A percentile compares a stretch with the other conserved stretches of the same genome.
phyloP scores from a whole-genome alignment of 441 rosid species.

The Euphorbia celastroides region DNA sequence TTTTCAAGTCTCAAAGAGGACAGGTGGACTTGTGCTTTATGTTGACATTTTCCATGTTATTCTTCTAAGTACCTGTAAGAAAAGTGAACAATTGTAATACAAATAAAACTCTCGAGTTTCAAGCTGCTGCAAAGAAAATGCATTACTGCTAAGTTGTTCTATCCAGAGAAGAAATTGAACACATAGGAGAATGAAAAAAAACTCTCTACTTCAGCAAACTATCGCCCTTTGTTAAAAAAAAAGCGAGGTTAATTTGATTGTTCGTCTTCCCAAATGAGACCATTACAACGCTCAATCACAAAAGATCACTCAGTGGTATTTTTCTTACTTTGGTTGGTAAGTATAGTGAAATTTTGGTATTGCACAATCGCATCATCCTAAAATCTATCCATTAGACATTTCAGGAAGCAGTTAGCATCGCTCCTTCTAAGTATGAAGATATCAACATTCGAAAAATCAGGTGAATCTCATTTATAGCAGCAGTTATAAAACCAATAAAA shows the following conservation, averaged over 20 bases:
- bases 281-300: neutral
- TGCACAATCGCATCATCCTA: neutral
- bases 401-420: no score
- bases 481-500: no score
- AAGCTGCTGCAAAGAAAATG: neutral
- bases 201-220: neutral
- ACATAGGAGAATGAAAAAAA: no score
- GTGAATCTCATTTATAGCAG: no score
- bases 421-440: no score
- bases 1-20: no score
- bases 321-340: neutral
- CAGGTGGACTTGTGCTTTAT: no score
- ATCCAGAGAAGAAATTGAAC: neutral
- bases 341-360: neutral
- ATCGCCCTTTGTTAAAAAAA: neutral
- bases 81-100: constrained; percentile 5
- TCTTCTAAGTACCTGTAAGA: constrained; percentile 84
- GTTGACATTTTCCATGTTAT: constrained; percentile 42
- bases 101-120: neutral
- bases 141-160: neutral
- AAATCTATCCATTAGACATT: neutral
- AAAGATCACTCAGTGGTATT: neutral
- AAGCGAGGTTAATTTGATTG: neutral
- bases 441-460: no score
- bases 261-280: neutral